Conservation (phyloP, 2,329 filamentous ascomycete species). For the Gnomoniopsis smithogilvyi region DNA sequence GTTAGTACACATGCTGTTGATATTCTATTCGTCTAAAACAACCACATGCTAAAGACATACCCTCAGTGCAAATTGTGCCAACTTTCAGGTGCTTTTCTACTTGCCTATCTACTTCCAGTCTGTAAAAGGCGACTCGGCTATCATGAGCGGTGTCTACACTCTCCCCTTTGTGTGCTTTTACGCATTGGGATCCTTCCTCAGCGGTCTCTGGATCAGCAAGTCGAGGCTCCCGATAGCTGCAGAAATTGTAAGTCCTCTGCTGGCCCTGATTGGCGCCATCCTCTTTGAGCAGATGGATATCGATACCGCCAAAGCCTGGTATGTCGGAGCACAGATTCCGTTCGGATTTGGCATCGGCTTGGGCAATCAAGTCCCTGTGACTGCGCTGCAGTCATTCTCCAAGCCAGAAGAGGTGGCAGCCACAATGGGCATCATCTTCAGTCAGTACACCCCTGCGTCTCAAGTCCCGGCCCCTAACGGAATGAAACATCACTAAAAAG, state of each 20-base stretch:
- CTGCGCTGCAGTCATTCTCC: slow-evolving; percentile 14
- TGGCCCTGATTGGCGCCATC: neutral
- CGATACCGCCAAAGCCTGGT: slow-evolving; percentile 2
- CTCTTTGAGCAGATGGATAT: neutral
- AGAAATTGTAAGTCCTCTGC: slow-evolving; percentile 23
- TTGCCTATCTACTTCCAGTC: slow-evolving; percentile 9
- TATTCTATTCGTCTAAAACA: neutral
- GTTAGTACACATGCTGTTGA: neutral
- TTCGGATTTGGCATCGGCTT: slow-evolving; percentile 15
- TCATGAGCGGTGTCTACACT: slow-evolving; percentile 2
- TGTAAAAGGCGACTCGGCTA: slow-evolving; percentile 2
- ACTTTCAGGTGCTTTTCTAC: slow-evolving; percentile 8
- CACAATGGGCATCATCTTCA: slow-evolving; percentile 7
- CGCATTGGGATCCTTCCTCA: neutral
- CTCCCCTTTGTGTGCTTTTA: slow-evolving; percentile 7
- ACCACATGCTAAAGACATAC: neutral
- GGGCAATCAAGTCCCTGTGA: slow-evolving; percentile 16
- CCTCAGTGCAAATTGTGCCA: neutral
- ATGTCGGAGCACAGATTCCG: slow-evolving; percentile 9
- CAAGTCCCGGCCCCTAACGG: neutral
- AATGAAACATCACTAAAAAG: neutral
- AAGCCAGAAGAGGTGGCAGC: slow-evolving; percentile 11
- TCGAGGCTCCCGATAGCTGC: slow-evolving; percentile 15
- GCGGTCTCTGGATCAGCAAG: neutral
- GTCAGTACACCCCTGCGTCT: neutral